phyloP scores from a whole-genome alignment of 2,329 filamentous ascomycete species.

The Ophiognomonia clavigignenti-juglandacearum region DNA sequence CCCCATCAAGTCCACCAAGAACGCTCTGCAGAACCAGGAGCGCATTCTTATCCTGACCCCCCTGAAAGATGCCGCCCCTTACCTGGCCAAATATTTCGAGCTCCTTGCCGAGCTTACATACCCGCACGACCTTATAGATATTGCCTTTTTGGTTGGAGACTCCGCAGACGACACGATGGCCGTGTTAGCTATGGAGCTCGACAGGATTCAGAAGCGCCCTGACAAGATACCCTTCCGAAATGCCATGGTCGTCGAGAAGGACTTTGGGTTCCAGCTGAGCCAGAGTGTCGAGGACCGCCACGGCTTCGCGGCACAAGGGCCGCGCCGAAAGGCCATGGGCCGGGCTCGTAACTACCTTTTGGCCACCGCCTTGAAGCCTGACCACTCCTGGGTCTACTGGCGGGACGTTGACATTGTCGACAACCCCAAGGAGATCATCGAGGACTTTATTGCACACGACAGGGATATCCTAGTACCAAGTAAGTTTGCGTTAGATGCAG shows the following conservation, averaged over 20 bases:
- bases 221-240: conserved; percentile 83
- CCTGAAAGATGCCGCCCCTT: conserved; percentile 79
- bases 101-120: conserved; percentile 86
- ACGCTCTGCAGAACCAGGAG: conserved; percentile 77
- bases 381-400: conserved; percentile 99
- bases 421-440: conserved; percentile 78
- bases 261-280: conserved; percentile 72
- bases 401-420: conserved; percentile 95
- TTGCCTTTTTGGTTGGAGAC: conserved; percentile 92
- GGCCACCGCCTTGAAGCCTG: conserved; percentile 75
- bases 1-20: conserved; percentile 70
- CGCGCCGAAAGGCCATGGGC: conserved; percentile 85
- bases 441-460: conserved; percentile 94
- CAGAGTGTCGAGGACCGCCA: conserved; percentile 82
- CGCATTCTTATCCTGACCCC: conserved; percentile 88
- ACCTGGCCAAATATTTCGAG: conserved; percentile 88
- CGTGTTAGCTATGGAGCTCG: conserved; percentile 77
- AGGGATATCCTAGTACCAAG: conserved; percentile 91
- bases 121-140: conserved; percentile 89
- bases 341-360: conserved; percentile 90
- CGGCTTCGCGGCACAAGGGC: conserved; percentile 80
- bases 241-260: conserved; percentile 81
- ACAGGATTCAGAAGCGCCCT: conserved; percentile 77
- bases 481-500: conserved; percentile 44
- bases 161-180: conserved; percentile 87